Conservation (phyloP, 139 green algal species). For the Tetradesmus obliquus region DNA sequence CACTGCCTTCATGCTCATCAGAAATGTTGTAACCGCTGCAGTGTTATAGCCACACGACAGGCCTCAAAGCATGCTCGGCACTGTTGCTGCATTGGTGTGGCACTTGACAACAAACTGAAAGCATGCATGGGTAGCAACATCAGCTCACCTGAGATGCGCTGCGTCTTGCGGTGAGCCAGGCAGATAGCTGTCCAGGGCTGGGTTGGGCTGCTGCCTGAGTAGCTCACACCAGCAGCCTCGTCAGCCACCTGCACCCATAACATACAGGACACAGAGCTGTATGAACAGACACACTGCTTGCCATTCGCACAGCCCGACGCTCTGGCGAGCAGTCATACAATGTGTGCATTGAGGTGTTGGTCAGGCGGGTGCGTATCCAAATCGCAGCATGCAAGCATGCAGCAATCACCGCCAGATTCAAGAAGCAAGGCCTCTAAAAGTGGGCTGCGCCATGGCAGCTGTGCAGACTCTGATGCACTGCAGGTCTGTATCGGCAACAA, state of each 20-base stretch:
- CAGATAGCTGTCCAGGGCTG: constrained; percentile 12
- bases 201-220: neutral
- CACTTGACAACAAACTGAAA: neutral
- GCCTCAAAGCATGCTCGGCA: neutral
- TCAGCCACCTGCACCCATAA: neutral
- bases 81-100: neutral
- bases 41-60: neutral
- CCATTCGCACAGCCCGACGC: no score
- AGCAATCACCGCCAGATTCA: no score
- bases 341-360: no score
- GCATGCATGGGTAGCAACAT: neutral
- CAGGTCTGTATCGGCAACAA: no score
- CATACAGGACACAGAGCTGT: neutral
- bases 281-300: no score
- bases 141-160: constrained; percentile 18
- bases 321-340: no score
- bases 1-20: neutral
- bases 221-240: neutral
- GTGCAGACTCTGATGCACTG: no score
- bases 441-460: no score
- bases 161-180: neutral
- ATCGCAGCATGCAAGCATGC: no score
- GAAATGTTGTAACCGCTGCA: neutral
- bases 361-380: no score
- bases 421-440: no score